These are phyloP conservation scores for Jaminaea rosea DNA, from an alignment of 1,284 basidiomycete genomes.

Conservation along the genomic window DNA sequence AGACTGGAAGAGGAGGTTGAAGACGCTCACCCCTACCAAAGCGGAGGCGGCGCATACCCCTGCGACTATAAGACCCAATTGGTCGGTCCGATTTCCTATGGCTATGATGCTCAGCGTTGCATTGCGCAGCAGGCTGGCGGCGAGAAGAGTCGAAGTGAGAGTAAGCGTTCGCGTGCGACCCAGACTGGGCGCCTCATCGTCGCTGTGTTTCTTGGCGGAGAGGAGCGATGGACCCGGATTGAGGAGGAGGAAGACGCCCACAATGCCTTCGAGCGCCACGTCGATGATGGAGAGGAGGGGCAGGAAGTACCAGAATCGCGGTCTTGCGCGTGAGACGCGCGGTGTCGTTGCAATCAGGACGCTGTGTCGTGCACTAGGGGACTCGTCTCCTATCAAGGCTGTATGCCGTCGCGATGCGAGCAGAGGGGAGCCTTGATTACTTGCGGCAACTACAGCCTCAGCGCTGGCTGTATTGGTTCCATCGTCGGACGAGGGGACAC, in stretches of 20 bases:
- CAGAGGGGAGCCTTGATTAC: too few species aligned
- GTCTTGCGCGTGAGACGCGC: too few species aligned
- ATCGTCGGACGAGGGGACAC: too few species aligned
- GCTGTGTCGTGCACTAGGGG: too few species aligned
- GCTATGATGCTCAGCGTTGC: not conserved
- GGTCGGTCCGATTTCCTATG: not conserved
- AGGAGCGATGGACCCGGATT: too few species aligned
- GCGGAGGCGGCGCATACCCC: not conserved
- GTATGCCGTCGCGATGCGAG: too few species aligned
- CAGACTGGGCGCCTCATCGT: not conserved
- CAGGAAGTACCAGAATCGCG: not conserved
- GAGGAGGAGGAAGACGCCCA: not conserved
- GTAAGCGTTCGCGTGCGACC: not conserved
- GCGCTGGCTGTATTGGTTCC: too few species aligned
- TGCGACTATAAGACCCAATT: not conserved
- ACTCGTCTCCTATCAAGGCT: too few species aligned
- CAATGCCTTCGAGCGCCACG: not conserved
- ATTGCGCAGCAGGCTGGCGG: not conserved
- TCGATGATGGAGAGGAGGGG: not conserved
- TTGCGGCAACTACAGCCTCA: too few species aligned
- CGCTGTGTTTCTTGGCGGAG: too few species aligned
- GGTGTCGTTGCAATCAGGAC: too few species aligned
- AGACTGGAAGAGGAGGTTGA: constrained; percentile 1
- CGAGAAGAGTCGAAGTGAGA: not conserved
- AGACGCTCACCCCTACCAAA: not conserved